A percentile compares a stretch with the other conserved stretches of the same genome.
Conservation (phyloP, 1,284 basidiomycete genomes). For the Abortiporus biennis region DNA sequence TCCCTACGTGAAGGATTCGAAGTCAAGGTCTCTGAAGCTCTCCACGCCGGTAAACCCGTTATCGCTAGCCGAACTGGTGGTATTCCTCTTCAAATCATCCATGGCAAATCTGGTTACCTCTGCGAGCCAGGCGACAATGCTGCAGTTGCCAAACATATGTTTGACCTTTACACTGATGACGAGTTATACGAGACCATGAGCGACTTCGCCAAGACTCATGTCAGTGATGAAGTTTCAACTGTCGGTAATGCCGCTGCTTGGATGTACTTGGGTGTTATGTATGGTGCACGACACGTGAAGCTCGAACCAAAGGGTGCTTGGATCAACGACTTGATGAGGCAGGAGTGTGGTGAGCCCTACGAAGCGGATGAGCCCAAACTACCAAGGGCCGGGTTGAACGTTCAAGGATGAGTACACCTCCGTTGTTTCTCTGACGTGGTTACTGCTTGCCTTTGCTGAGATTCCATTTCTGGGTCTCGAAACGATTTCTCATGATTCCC, state of each 20-base stretch:
- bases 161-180: conserved; percentile 70
- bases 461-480: neutral
- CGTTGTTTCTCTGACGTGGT: neutral
- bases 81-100: conserved; percentile 81
- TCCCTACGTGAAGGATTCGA: conserved; percentile 87
- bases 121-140: conserved; percentile 68
- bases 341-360: conserved; percentile 68
- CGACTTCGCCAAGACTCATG: conserved; percentile 65
- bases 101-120: conserved; percentile 81
- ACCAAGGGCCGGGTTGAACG: conserved; percentile 40
- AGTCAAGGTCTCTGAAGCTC: conserved; percentile 87
- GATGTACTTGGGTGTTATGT: conserved; percentile 79
- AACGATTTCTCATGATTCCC: neutral
- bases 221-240: conserved; percentile 76
- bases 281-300: conserved; percentile 58
- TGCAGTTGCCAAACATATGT: conserved; percentile 67
- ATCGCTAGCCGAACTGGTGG: conserved; percentile 79
- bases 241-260: conserved; percentile 77
- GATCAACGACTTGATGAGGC: conserved; percentile 72
- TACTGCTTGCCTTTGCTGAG: too few relatives aligned
- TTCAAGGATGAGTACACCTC: conserved; percentile 18
- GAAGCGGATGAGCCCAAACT: conserved; percentile 57
- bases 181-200: conserved; percentile 56
- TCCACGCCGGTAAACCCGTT: conserved; percentile 80
- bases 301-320: conserved; percentile 72